Conservation (phyloP, 345 rosid species). For the Bruguiera gymnorhiza region DNA sequence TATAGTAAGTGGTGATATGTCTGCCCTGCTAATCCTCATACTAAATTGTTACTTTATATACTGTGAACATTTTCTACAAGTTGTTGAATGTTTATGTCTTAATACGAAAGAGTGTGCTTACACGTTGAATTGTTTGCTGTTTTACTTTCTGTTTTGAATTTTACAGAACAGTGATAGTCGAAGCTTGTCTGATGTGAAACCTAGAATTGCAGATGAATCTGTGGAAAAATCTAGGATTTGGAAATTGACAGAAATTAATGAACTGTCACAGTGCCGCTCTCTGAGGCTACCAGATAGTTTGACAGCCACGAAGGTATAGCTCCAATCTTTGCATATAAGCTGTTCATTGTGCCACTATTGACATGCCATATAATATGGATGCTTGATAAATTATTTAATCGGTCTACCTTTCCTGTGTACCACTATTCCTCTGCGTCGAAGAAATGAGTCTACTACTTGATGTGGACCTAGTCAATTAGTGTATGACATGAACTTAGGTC, state of each 20-base stretch:
- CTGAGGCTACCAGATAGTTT: constrained; percentile 62
- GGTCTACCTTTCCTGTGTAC: too few species aligned
- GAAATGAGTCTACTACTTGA: too few species aligned
- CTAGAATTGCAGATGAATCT: constrained; percentile 59
- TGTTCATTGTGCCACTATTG: not conserved
- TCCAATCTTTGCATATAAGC: not conserved
- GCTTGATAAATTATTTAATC: not conserved
- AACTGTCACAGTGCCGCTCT: constrained; percentile 68
- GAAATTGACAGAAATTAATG: constrained; percentile 72
- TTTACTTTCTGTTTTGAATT: constrained; percentile 15
- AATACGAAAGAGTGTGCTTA: not conserved
- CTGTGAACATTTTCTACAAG: not conserved
- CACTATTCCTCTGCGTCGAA: too few species aligned
- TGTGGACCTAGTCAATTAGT: too few species aligned
- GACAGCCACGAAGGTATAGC: constrained; percentile 54
- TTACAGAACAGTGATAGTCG: constrained; percentile 53
- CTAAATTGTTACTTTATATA: not conserved
- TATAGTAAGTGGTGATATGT: constrained; percentile 40
- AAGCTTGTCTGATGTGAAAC: constrained; percentile 55
- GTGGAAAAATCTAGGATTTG: constrained; percentile 59
- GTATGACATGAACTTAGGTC: too few species aligned
- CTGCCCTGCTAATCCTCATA: not conserved
- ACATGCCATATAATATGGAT: not conserved
- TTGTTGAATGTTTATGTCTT: not conserved
- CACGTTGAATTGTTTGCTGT: not conserved